Evolutionary conservation across 2,329 filamentous ascomycete genomes (phyloP), one percentile per base, ranked within the genome.

Genomic region (Paecilomyces fulvus): DNA sequence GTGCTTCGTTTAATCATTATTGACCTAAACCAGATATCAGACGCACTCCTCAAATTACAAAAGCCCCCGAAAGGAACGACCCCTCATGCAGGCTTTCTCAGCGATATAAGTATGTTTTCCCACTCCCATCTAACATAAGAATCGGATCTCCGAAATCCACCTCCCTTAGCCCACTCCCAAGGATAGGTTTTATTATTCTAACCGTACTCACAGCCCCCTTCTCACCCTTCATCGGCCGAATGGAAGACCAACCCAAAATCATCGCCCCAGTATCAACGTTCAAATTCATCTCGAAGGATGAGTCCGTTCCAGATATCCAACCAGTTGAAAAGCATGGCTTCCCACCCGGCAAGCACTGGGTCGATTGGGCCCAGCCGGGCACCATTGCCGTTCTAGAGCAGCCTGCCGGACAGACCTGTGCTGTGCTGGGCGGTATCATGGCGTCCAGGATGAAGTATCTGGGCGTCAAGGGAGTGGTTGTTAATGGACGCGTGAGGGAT

Each of bases 341-440:
- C 50, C 81, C 83, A 0, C 63, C 75, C 3, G 80, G 77, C 7
- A 80, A 77, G 6, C 88, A 90, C 63, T 91, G 85, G 80, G 85
- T 85, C 37, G 88, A 92, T 70, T 73, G 83, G 48, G 80, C 83
- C 1, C 71, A 81, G 25, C 73, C 79, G 0, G 80, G 78, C 7
- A 86, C 83, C 1, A 78, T 90, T 54, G 82, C 85, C 3, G 74
- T 91, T 3, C 79, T 90, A 57, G 81, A 83, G 59, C 87, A 90
- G 64, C 85, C 87, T 0, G 65, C 75, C 0, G 79, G 77, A 0
- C 86, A 90, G 67, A 79, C 78, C 53, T 89, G 88, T 70, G 88
- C 88, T 5, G 80, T 89, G 7, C 79, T 89, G 5, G 88, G 88
- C n/a, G 88, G 88, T 17, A 89, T 91, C 61, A 88, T 90, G 81